Percentiles rank a stretch among this genome's conserved stretches.
These are phyloP conservation scores for Colletotrichum trifolii DNA, from an alignment of 2,329 filamentous ascomycete species.

Conservation along the genomic window DNA sequence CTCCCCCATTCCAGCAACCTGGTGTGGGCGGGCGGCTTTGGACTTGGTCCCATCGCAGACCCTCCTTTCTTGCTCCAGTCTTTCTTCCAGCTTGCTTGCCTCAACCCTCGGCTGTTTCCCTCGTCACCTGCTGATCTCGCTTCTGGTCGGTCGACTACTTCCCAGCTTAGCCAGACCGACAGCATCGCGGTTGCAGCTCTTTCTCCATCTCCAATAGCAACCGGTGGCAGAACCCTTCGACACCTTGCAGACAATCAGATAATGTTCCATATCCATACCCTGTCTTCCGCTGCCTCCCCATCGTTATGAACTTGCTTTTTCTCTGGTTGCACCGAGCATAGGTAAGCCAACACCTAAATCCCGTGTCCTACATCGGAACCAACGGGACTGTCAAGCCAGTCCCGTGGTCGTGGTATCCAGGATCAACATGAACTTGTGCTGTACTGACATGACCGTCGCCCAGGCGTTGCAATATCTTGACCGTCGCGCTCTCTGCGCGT, in stretches of 20 bases:
- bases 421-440: background rate
- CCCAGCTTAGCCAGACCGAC: background rate
- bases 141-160: background rate
- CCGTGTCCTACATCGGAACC: too few species aligned
- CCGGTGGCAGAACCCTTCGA: background rate
- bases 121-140: conserved; percentile 4
- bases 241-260: conserved; percentile 5
- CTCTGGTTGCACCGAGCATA: conserved; percentile 13
- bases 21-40: conserved; percentile 1
- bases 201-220: background rate
- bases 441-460: conserved; percentile 10
- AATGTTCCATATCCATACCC: conserved; percentile 26
- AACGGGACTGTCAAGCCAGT: too few species aligned
- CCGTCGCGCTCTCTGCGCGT: conserved; percentile 11
- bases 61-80: conserved; percentile 21
- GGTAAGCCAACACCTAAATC: background rate
- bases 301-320: conserved; percentile 31
- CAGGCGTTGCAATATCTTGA: conserved; percentile 14
- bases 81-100: conserved; percentile 14
- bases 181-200: background rate
- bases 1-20: conserved; percentile 25
- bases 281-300: conserved; percentile 10
- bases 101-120: background rate
- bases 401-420: too few species aligned
- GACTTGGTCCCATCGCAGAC: conserved; percentile 22